These are phyloP conservation scores for Chlamydomonas eustigma DNA, from an alignment of 139 green algal genomes.

Conservation along the genomic window DNA sequence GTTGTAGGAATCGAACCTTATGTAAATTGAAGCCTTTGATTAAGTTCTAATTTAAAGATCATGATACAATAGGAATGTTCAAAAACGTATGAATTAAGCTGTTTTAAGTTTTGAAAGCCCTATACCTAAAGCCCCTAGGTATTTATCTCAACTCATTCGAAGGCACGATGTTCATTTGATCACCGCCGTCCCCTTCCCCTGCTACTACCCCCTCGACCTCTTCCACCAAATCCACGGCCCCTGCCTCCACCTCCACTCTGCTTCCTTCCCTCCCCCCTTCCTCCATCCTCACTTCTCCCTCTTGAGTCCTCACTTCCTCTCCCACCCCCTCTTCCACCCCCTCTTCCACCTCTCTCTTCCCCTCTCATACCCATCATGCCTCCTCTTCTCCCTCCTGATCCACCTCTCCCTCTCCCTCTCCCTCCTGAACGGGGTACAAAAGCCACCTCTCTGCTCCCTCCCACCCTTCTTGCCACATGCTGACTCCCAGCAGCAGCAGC, in stretches of 20 bases:
- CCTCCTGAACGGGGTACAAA: constrained; percentile 43
- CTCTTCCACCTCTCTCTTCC: neutral
- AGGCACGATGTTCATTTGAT: too few relatives aligned
- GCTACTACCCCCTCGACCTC: constrained; percentile 13
- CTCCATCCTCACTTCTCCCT: neutral
- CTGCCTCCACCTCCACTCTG: neutral
- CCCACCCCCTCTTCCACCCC: constrained; percentile 11
- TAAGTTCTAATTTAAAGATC: too few relatives aligned
- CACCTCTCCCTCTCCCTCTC: neutral
- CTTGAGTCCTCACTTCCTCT: constrained; percentile 3
- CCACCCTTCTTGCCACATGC: neutral
- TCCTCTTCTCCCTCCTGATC: neutral
- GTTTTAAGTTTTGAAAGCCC: too few relatives aligned
- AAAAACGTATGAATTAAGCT: too few relatives aligned
- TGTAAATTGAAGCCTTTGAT: too few relatives aligned
- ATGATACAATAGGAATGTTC: too few relatives aligned
- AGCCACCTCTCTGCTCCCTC: neutral
- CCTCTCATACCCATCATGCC: neutral
- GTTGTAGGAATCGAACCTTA: too few relatives aligned
- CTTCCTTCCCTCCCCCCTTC: neutral
- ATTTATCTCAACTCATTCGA: too few relatives aligned
- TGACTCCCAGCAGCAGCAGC: constrained; percentile 20
- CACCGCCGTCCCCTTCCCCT: neutral
- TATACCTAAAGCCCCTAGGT: too few relatives aligned
- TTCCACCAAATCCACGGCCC: constrained; percentile 3